These are phyloP conservation scores for Suillus paluster DNA, from an alignment of 768 basidiomycete species.

Conservation along the genomic window DNA sequence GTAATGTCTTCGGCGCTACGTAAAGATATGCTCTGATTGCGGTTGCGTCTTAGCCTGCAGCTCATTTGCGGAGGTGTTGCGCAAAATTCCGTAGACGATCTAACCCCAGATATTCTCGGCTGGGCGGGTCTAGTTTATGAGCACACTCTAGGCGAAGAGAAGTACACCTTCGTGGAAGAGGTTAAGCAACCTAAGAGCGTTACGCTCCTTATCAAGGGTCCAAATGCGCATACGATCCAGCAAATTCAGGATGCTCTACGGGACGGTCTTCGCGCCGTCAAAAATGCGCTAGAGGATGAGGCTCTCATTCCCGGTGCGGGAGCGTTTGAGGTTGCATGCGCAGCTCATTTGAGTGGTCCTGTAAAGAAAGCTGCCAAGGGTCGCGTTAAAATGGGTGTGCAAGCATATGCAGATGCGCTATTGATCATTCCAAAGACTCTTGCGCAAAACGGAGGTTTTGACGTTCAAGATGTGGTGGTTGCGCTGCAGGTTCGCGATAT, in stretches of 20 bases:
- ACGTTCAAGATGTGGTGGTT: slow-evolving; percentile 94
- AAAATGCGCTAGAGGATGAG: slow-evolving; percentile 94
- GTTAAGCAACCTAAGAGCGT: slow-evolving; percentile 95
- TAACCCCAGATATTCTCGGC: slow-evolving; percentile 88
- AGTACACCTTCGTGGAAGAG: slow-evolving; percentile 97
- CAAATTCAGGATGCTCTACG: slow-evolving; percentile 99
- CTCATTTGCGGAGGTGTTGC: slow-evolving; percentile 93
- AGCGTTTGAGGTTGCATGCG: slow-evolving; percentile 94
- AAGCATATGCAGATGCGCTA: slow-evolving; percentile 95
- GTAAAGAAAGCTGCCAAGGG: slow-evolving; percentile 91
- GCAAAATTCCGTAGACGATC: slow-evolving; percentile 97
- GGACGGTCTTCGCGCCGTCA: slow-evolving; percentile 94
- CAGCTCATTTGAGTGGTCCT: slow-evolving; percentile 76
- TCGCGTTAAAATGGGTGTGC: slow-evolving; percentile 94
- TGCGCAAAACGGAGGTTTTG: slow-evolving; percentile 94
- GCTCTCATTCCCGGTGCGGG: slow-evolving; percentile 94
- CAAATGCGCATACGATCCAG: slow-evolving; percentile 93
- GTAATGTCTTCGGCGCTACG: slow-evolving; percentile 45
- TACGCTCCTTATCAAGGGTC: slow-evolving; percentile 96
- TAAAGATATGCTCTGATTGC: slow-evolving; percentile 32
- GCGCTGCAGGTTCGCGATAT: slow-evolving; percentile 71
- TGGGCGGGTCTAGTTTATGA: slow-evolving; percentile 99
- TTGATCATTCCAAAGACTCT: slow-evolving; percentile 96
- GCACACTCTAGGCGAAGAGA: slow-evolving; percentile 98
- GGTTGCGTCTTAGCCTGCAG: slow-evolving; percentile 65